Evolutionary conservation across 2,329 filamentous ascomycete genomes (phyloP).

Genomic region (Cladosporium cucumerinum): DNA sequence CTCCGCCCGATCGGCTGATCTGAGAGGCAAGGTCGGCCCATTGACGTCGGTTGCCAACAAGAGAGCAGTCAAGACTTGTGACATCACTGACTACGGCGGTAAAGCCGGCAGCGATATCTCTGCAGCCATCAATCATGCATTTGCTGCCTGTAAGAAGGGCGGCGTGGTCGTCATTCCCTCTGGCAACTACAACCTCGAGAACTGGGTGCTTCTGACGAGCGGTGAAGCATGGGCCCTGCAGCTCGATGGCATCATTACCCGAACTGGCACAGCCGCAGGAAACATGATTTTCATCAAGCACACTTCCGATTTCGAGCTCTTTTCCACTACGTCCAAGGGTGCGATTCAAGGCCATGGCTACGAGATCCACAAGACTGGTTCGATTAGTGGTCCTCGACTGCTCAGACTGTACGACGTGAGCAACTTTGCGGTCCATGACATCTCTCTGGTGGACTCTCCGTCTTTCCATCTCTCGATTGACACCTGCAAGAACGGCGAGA

Average conservation of each 20-base stretch:
- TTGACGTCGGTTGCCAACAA: slow-evolving; percentile 44
- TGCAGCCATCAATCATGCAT: slow-evolving; percentile 47
- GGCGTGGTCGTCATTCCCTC: slow-evolving; percentile 50
- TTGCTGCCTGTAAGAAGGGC: slow-evolving; percentile 49
- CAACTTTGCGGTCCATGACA: slow-evolving; percentile 50
- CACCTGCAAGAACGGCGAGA: slow-evolving; percentile 51
- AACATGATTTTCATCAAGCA: slow-evolving; percentile 55
- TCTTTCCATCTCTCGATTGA: slow-evolving; percentile 52
- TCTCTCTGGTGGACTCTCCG: slow-evolving; percentile 49
- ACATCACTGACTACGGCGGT: slow-evolving; percentile 52
- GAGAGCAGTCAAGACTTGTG: slow-evolving; percentile 49
- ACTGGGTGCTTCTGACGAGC: slow-evolving; percentile 48
- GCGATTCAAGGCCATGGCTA: slow-evolving; percentile 55
- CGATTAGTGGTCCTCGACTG: slow-evolving; percentile 43
- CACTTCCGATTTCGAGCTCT: slow-evolving; percentile 52
- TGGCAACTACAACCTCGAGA: slow-evolving; percentile 50
- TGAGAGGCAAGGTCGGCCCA: slow-evolving; percentile 46
- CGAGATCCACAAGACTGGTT: slow-evolving; percentile 44
- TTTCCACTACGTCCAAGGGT: slow-evolving; percentile 51
- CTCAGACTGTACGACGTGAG: slow-evolving; percentile 45
- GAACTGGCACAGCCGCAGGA: slow-evolving; percentile 48
- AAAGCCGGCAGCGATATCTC: slow-evolving; percentile 53
- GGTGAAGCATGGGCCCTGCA: slow-evolving; percentile 51
- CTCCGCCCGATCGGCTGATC: slow-evolving; percentile 36
- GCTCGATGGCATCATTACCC: slow-evolving; percentile 53